Evolutionary conservation across 2,329 filamentous ascomycete genomes (phyloP).

Genomic region (Polytolypa hystricis): DNA sequence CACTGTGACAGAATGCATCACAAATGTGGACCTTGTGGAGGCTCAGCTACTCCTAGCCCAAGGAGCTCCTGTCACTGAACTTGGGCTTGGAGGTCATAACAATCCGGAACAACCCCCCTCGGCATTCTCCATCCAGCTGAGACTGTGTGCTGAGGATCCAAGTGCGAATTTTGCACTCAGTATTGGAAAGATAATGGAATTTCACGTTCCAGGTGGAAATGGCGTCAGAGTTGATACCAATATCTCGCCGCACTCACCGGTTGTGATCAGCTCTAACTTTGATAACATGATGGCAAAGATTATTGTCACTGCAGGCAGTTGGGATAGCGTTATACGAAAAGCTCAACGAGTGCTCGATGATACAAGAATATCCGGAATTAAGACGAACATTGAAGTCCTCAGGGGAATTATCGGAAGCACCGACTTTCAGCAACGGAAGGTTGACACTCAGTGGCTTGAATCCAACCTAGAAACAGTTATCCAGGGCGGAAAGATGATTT

Average conservation of each 20-base stretch:
- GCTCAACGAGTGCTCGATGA: constrained; percentile 46
- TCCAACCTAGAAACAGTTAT: constrained; percentile 34
- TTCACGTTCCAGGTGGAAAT: constrained; percentile 46
- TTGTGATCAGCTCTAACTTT: constrained; percentile 44
- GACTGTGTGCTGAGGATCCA: constrained; percentile 48
- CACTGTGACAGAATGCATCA: constrained; percentile 49
- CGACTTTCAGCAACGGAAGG: constrained; percentile 38
- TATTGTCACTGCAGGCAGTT: constrained; percentile 44
- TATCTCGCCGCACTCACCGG: constrained; percentile 31
- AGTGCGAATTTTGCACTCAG: constrained; percentile 44
- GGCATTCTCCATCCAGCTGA: constrained; percentile 43
- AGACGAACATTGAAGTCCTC: constrained; percentile 47
- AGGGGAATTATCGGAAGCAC: constrained; percentile 41
- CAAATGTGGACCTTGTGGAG: constrained; percentile 44
- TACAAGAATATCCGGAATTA: constrained; percentile 44
- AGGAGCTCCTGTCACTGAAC: constrained; percentile 32
- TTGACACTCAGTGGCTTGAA: constrained; percentile 51
- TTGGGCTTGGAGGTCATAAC: constrained; percentile 22
- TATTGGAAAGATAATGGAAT: constrained; percentile 47
- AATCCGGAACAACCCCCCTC: constrained; percentile 27
- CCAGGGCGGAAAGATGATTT: constrained; percentile 20
- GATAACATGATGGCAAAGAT: constrained; percentile 51
- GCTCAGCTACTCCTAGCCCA: constrained; percentile 45
- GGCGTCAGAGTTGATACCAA: constrained; percentile 49
- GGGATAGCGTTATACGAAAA: constrained; percentile 43